Base-by-base conservation (phyloP, 176 grass and related monocot species). In the Raddia guianensis region DNA sequence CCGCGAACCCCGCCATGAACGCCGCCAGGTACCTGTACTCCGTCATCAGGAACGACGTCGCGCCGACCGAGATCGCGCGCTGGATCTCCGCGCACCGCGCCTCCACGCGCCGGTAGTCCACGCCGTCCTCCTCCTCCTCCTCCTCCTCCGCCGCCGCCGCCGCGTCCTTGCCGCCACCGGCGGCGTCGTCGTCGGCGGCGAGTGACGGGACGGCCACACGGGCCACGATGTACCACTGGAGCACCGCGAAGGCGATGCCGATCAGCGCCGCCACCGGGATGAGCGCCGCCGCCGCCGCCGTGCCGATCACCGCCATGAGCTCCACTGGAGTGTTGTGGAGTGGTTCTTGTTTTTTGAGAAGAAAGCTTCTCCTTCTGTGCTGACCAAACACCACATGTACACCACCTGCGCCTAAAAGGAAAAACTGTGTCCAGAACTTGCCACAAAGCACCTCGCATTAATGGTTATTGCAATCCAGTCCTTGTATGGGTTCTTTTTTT, bases 1-100 rank as follows among this genome's bases (percentile, higher is more conserved):
- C 37, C 3, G 84, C 84, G 46, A 94, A 91, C 40, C 63, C 40
- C 2, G 61, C 21, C 68, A 78, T 94, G 89, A 94, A 94, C 46
- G 12, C 45, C 5, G 66, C 82, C 1, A 94, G 86, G 84, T 94
- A 91, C 56, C 73, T 81, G 83, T 94, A 94, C 72, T 91, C 77
- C 0, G 87, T 89, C 16, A 91, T 60, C 11, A 91, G 76, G 78
- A 94, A 94, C 21, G 92, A 94, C 13, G 66, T 80, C 13, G 92
- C 89, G 82, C 93, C 89, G 16, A 87, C 32, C 11, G 90, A 83
- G 80, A 95, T 95, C 12, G 90, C 93, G 9, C 51, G 72, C 76
- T 95, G 93, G 74, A 95, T 95, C 87, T 95, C 90, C 0, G 82
- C 74, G 73, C 93, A 95, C 77, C 87, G 87, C 43, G 77, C 51